Evolutionary conservation across 495 filamentous ascomycete species (phyloP), one percentile per base, ranked within the genome.

Genomic region (Aspergillus baeticus): DNA sequence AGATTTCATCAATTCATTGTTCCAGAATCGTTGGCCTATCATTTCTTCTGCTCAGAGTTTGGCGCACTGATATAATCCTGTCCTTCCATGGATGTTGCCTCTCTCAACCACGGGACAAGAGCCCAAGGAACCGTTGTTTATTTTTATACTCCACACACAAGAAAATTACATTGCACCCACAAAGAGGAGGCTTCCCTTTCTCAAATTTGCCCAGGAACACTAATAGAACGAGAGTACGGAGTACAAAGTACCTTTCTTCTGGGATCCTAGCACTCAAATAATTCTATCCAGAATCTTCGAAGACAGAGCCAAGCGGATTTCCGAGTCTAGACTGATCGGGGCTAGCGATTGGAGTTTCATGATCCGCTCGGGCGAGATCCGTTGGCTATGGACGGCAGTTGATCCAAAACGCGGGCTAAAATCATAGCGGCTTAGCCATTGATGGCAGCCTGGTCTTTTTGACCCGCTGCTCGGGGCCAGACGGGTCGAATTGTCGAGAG

Each of bases 91-190:
- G 39, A n/a, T 35, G 50, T 34, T 51, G 47, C 55, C 58, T 55
- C 14, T 10, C 20, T 31, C 15, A 58, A 41, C 62, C 62, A 51
- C 47, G 55, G 51, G 23, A 50, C 55, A 11, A 18, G 6, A 33
- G 36, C 48, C 62, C 62, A 64, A 38, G 58, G 58, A 57, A 58
- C 39, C 35, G 5, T 37, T 61, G 55, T 64, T 61, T 64, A 64
- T 61, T 64, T 64, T 51, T 18, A 37, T 39, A 47, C 51, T 6
- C 13, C 14, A 29, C 26, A 29, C 20, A 50, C 47, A 21, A 37
- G n/a, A 50, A 50, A 50, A 34, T 22, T 26, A 22, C n/a, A 31
- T 29, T 11, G 35, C 35, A 8, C 26, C 26, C 4, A 29, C 26
- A 29, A 29, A 29, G 26, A 29, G n/a, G 26, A 29, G 26, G 8